phyloP scores from a whole-genome alignment of 768 basidiomycete species.

The Pholiota molesta region DNA sequence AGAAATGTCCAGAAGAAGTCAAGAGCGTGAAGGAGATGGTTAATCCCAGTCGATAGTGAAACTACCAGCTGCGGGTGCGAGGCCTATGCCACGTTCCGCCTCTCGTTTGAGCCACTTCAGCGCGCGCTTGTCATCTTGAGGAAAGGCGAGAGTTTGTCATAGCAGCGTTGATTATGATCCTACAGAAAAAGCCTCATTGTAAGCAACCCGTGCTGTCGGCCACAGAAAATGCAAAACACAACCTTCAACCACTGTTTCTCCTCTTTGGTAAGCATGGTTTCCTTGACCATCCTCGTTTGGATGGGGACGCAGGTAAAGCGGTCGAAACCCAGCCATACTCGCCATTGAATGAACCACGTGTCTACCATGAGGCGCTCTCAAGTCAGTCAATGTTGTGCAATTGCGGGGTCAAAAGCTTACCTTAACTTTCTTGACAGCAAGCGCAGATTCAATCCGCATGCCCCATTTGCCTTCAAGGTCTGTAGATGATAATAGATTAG shows the following conservation, averaged over 20 bases:
- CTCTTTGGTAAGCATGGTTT: constrained; percentile 78
- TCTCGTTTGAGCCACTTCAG: constrained; percentile 81
- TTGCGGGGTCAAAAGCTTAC: constrained; percentile 31
- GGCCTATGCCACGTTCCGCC: constrained; percentile 73
- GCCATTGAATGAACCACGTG: constrained; percentile 71
- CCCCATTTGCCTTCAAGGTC: constrained; percentile 85
- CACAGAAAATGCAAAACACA: constrained; percentile 19
- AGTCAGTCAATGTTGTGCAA: constrained; percentile 2
- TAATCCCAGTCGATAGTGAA: constrained; percentile 83
- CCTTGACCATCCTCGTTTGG: constrained; percentile 87
- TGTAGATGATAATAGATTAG: constrained; percentile 28
- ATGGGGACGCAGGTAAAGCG: constrained; percentile 94
- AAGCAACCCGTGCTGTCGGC: not conserved
- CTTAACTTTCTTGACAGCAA: constrained; percentile 70
- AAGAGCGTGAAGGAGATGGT: constrained; percentile 20
- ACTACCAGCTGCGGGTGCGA: constrained; percentile 70
- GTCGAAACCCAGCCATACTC: constrained; percentile 89
- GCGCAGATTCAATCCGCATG: constrained; percentile 88
- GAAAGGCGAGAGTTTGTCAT: constrained; percentile 61
- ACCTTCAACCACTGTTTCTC: constrained; percentile 89
- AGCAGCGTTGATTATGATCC: constrained; percentile 83
- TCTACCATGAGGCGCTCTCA: constrained; percentile 41
- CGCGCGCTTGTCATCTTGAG: constrained; percentile 82
- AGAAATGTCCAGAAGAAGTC: not conserved
- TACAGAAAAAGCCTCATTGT: constrained; percentile 26